Conservation (phyloP, 2,329 filamentous ascomycete genomes). For the Fusarium sp. region DNA sequence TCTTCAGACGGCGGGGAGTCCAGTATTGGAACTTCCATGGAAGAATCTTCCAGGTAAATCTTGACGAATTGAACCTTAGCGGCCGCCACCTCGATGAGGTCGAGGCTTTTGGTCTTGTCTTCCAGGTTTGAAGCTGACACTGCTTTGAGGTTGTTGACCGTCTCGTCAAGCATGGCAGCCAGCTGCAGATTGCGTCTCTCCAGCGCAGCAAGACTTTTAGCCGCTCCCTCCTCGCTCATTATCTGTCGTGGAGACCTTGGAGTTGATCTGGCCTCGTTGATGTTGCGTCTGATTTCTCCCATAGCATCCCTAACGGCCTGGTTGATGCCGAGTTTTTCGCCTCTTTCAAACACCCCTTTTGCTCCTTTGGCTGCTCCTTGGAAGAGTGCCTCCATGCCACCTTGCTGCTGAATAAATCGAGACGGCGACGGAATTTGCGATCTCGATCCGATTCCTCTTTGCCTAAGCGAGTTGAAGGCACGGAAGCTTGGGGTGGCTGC, state of each 20-base stretch:
- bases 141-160: constrained; percentile 71
- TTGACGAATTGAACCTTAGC: constrained; percentile 76
- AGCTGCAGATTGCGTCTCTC: constrained; percentile 76
- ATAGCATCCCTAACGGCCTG: constrained; percentile 85
- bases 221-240: constrained; percentile 50
- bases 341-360: constrained; percentile 77
- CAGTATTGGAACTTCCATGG: constrained; percentile 60
- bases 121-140: constrained; percentile 64
- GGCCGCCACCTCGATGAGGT: constrained; percentile 68
- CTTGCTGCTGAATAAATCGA: constrained; percentile 67
- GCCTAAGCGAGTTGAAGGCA: constrained; percentile 52
- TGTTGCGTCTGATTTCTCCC: constrained; percentile 82
- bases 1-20: constrained; percentile 32
- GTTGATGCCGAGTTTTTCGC: constrained; percentile 83
- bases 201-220: constrained; percentile 60
- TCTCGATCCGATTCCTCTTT: constrained; percentile 54
- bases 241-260: constrained; percentile 53
- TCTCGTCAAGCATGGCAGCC: constrained; percentile 75
- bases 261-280: constrained; percentile 68
- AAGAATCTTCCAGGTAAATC: constrained; percentile 69
- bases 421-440: constrained; percentile 62
- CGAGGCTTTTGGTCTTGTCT: constrained; percentile 62
- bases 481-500: constrained; percentile 52
- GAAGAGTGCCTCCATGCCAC: constrained; percentile 76
- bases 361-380: constrained; percentile 83